Evolutionary conservation across 2,329 filamentous ascomycete species (phyloP).

Genomic region (Dendryphion nanum): DNA sequence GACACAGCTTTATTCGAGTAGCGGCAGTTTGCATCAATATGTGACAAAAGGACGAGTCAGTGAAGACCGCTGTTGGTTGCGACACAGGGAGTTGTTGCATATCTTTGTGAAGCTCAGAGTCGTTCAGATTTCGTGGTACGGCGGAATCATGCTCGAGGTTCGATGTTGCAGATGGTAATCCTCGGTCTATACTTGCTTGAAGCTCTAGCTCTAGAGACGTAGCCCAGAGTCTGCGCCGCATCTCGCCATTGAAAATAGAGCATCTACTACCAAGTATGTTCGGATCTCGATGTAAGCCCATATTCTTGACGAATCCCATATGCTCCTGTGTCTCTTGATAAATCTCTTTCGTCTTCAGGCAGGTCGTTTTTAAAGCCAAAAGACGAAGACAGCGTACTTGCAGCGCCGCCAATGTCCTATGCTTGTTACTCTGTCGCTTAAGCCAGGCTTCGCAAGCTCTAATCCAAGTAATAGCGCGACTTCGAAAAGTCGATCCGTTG

Average conservation of each 20-base stretch:
- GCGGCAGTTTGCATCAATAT: slow-evolving; percentile 6
- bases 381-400: slow-evolving; percentile 51
- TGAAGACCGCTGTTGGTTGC: slow-evolving; percentile 14
- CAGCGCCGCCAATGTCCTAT: slow-evolving; percentile 47
- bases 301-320: slow-evolving; percentile 49
- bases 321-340: slow-evolving; percentile 19
- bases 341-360: slow-evolving; percentile 39
- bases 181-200: slow-evolving; percentile 52
- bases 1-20: slow-evolving; percentile 12
- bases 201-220: slow-evolving; percentile 56
- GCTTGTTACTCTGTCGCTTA: slow-evolving; percentile 49
- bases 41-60: slow-evolving; percentile 19
- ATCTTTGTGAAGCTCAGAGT: slow-evolving; percentile 41
- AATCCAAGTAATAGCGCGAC: slow-evolving; percentile 38
- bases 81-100: slow-evolving; percentile 7
- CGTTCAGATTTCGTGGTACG: slow-evolving; percentile 49
- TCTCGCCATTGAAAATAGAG: slow-evolving; percentile 45
- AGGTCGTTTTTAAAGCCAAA: slow-evolving; percentile 48
- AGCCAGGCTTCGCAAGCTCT: slow-evolving; percentile 42
- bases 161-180: slow-evolving; percentile 43
- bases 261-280: slow-evolving; percentile 26
- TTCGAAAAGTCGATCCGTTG: slow-evolving; percentile 38
- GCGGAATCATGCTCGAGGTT: slow-evolving; percentile 47
- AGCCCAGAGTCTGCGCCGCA: slow-evolving; percentile 55
- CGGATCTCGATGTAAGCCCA: slow-evolving; percentile 52